Conservation (phyloP, 1,139 yeast genomes). For the Geotrichum cucujoidarum region DNA sequence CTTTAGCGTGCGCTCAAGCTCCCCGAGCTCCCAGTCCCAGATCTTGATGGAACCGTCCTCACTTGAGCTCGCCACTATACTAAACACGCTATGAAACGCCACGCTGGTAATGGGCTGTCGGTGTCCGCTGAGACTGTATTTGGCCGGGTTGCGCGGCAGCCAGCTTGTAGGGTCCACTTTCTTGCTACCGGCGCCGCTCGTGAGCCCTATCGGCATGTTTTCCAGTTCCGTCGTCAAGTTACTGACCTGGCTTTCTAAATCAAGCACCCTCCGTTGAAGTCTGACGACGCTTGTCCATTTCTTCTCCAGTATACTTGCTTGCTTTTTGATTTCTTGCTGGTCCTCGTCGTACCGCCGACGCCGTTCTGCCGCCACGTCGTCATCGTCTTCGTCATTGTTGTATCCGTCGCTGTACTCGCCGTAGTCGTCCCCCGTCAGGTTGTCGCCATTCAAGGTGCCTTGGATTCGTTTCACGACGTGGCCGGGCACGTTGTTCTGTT, state of each 20-base stretch:
- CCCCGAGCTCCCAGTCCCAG: conserved; percentile 71
- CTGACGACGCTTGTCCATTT: conserved; percentile 88
- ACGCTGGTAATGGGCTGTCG: conserved; percentile 57
- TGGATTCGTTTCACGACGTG: conserved; percentile 15
- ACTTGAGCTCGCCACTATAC: conserved; percentile 62
- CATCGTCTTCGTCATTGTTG: conserved; percentile 7
- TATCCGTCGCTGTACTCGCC: conserved; percentile 11
- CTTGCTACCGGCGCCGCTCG: conserved; percentile 24
- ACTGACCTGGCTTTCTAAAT: conserved; percentile 43
- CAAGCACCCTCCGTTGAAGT: conserved; percentile 69
- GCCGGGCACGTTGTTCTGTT: conserved; percentile 23
- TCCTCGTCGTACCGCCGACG: conserved; percentile 17
- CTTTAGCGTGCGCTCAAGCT: conserved; percentile 61
- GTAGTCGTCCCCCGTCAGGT: conserved; percentile 8
- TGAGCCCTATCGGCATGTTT: conserved; percentile 27
- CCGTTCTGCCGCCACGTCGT: conserved; percentile 8
- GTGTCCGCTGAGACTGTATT: conserved; percentile 49
- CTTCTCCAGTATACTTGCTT: conserved; percentile 52
- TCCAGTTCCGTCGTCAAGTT: conserved; percentile 46
- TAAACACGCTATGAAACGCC: conserved; percentile 68
- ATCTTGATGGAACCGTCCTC: conserved; percentile 68
- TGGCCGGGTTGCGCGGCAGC: conserved; percentile 60
- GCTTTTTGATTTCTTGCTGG: conserved; percentile 17
- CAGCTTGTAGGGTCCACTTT: conserved; percentile 46
- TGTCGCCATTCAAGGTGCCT: conserved; percentile 8